These are phyloP conservation scores for Cucumis melo DNA, from an alignment of 306 rosid genomes.

Conservation along the genomic window DNA sequence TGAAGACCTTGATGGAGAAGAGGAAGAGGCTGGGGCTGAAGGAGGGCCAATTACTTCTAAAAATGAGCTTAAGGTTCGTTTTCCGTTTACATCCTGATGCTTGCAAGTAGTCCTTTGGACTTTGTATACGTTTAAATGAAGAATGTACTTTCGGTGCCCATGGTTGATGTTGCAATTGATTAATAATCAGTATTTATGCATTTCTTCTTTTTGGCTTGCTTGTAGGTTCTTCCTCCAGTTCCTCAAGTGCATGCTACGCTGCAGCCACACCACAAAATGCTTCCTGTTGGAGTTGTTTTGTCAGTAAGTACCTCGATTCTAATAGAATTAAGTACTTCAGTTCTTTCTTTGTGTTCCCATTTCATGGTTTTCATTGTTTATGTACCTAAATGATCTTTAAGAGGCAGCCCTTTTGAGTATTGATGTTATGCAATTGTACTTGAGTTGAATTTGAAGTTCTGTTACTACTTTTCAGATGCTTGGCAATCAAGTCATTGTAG, in stretches of 20 bases:
- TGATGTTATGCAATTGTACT: background rate
- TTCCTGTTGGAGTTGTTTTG: conserved; percentile 64
- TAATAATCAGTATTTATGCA: conserved; percentile 4
- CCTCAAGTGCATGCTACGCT: conserved; percentile 47
- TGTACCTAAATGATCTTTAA: background rate
- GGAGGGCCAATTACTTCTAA: conserved; percentile 48
- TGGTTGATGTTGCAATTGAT: background rate
- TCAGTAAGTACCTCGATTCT: conserved; percentile 44
- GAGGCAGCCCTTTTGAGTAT: background rate
- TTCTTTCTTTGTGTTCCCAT: background rate
- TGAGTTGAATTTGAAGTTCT: background rate
- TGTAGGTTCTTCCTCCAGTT: conserved; percentile 65
- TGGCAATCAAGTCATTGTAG: conserved; percentile 66
- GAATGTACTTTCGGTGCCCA: background rate
- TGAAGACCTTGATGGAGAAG: conserved; percentile 11
- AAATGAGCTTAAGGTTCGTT: conserved; percentile 56
- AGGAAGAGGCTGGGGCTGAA: conserved; percentile 16
- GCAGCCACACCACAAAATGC: conserved; percentile 52
- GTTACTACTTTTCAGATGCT: conserved; percentile 31
- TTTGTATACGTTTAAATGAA: background rate
- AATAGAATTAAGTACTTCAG: background rate
- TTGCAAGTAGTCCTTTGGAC: background rate
- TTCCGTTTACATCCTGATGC: background rate
- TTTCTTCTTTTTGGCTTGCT: conserved; percentile 13
- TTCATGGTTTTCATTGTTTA: background rate